Evolutionary conservation across 371 early-diverging fungal species (phyloP), one percentile per base, ranked within the genome.

Genomic region (Rhizopus delemar): DNA sequence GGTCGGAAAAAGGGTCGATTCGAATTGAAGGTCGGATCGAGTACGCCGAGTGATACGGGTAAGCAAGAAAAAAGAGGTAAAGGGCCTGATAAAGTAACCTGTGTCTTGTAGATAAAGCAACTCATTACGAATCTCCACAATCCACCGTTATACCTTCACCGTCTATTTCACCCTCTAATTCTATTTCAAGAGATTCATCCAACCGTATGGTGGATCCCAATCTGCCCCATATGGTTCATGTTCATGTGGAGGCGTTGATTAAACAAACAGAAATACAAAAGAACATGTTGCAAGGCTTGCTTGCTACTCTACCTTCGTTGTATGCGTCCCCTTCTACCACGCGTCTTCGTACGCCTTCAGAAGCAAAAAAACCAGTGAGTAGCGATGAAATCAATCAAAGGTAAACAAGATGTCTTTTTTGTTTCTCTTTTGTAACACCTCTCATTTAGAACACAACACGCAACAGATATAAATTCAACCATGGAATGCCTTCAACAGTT

Each of bases 111-210:
- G 22, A 22, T 22, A 22, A 22, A 22, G 22, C 22, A 22, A 22
- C 22, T 2, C 22, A 22, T 22, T 22, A 22, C 2, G 22, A 22
- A 22, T 22, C 22, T 22, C 22, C 22, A 31, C 33, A 52, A 46
- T 29, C 34, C 2, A 13, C 11, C 4, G 43, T 53, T 4, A n/a
- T 11, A 8, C 46, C 51, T 28, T 62, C 63, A n/a, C 73, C 73
- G n/a, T 50, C 56, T 15, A 63, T 57, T 8, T 72, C 73, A 28
- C 73, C 73, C 5, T 59, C 63, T 32, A 60, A 46, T 34, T 72
- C 73, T 13, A 31, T 72, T 59, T 77, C 39, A 56, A 73, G 59
- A 69, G 77, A 80, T 46, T 74, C 54, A 62, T 60, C 54, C 7
- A 51, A 54, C 36, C 63, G 60, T 36, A 53, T 64, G 34, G 51